Base-by-base conservation (phyloP, 495 filamentous ascomycete genomes). In the Podospora pseudopauciseta region DNA sequence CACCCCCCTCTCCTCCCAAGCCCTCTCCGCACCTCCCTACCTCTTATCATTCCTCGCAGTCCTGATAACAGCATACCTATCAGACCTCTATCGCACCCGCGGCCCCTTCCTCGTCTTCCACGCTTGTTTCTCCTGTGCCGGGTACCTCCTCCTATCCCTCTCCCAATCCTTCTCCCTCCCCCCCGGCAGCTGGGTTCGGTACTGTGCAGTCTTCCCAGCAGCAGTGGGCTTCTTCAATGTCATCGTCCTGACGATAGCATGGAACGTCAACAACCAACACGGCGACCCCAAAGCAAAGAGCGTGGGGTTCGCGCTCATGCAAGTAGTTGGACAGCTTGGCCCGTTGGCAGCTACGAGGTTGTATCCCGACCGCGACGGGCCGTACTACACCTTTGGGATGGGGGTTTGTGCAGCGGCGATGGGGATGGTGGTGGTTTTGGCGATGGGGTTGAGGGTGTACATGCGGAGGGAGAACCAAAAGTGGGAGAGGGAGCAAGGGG, bases 21-120 rank as follows among this genome's bases (percentile, higher is more conserved):
- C 88, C 1, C 87, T 96, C 55, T 87, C 88, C 9, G 91, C 91
- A 5, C 92, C 92, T 2, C 91, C 92, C 0, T 95, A 90, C 77
- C 87, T 96, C 64, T 76, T 87, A 23, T 86, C 91, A 13, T 95
- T 97, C 73, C 68, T 91, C 19, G 72, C 86, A 44, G 90, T 91
- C n/a, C 84, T 96, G 67, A 71, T 83, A 18, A 89, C 90, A 0
- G 89, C 91, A 2, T 90, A 82, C 77, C 64, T 89, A 32, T 90
- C 90, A 13, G 93, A 96, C 78, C 81, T 81, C 4, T 73, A 82
- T 20, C 86, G 87, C 63, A 83, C 88, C 67, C 87, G 93, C 67
- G 86, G 87, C 39, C 72, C 85, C 18, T 87, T 87, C 65, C 84
- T 96, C 67, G 82, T 88, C 34, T 68, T 81, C 23, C 82, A 90